Base-by-base conservation (phyloP, 1,284 basidiomycete species). In the Fistulinella staudtii region DNA sequence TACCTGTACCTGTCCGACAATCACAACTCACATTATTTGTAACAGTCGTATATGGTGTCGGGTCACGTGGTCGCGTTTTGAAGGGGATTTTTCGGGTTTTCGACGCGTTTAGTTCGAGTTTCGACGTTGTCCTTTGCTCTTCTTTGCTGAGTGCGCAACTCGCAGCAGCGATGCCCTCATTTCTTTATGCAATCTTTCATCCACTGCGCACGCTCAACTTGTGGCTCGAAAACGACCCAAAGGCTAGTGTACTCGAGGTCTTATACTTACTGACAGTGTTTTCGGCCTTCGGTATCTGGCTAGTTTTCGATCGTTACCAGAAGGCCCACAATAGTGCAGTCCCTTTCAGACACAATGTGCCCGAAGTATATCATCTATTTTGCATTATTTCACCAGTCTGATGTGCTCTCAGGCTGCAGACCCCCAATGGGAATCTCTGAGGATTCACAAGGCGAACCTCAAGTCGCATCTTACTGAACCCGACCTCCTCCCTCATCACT, bases 211-310 rank as follows among this genome's bases (percentile, higher is more conserved):
- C 73, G 15, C 66, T 74, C 45, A 75, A 69, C 50, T 54, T 76
- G 28, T 72, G 71, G 54, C 62, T 69, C 29, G 69, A 71, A 46
- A 67, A 69, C 21, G 73, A 77, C 45, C 65, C 62, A 29, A 70
- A 69, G 28, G 73, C 70, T 33, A 66, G 69, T 37, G 68, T 74
- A n/a, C 65, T 78, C 38, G 77, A 79, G 56, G 67, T 79, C 34
- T 48, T 80, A 39, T 80, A 78, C 60, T 69, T 74, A 30, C 66
- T 88, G 23, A 74, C 79, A 2, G 58, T 77, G 27, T 87, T 82
- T 69, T 78, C 85, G 51, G 82, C 75, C 33, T 71, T 84, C 44
- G 86, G 87, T 25, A 85, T 89, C 48, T 89, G 79, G 73, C 70
- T 88, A 18, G 85, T 89, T 39, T 75, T 81, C 53, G 70, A 79